phyloP scores from a whole-genome alignment of 2,329 filamentous ascomycete genomes.

The Aspergillus viridinutans region DNA sequence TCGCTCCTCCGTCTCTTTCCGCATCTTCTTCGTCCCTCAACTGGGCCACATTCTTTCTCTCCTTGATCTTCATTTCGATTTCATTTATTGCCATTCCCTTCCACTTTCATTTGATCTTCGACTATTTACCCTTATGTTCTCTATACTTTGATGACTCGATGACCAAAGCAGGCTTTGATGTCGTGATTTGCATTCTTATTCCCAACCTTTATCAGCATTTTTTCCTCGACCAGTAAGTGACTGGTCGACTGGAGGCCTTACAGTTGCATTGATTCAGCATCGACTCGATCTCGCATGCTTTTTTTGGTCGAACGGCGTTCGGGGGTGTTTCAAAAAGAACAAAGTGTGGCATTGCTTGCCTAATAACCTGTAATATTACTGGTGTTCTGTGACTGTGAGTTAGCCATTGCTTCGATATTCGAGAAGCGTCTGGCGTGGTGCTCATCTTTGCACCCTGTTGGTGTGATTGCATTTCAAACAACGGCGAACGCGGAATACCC shows the following conservation, averaged over 20 bases:
- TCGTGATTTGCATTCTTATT: constrained; percentile 21
- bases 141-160: constrained; percentile 28
- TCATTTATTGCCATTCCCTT: constrained; percentile 7
- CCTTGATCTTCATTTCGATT: constrained; percentile 9
- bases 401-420: not conserved
- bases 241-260: not conserved
- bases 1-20: constrained; percentile 2
- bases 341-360: constrained; percentile 16
- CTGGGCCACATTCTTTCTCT: not conserved
- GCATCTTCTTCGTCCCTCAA: not conserved
- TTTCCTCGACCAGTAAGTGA: constrained; percentile 4
- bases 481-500: not conserved
- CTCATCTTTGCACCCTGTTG: not conserved
- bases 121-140: constrained; percentile 9
- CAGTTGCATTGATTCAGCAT: constrained; percentile 6
- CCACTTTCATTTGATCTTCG: constrained; percentile 8
- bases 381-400: constrained; percentile 2
- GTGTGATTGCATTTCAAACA: not conserved
- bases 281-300: constrained; percentile 13
- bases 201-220: constrained; percentile 8
- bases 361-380: constrained; percentile 35
- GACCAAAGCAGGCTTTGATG: constrained; percentile 43
- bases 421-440: not conserved
- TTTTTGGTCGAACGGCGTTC: constrained; percentile 21
- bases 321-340: constrained; percentile 24